Evolutionary conservation across 2,329 filamentous ascomycete genomes (phyloP), one percentile per base, ranked within the genome.

Genomic region (Talaromyces sp.): DNA sequence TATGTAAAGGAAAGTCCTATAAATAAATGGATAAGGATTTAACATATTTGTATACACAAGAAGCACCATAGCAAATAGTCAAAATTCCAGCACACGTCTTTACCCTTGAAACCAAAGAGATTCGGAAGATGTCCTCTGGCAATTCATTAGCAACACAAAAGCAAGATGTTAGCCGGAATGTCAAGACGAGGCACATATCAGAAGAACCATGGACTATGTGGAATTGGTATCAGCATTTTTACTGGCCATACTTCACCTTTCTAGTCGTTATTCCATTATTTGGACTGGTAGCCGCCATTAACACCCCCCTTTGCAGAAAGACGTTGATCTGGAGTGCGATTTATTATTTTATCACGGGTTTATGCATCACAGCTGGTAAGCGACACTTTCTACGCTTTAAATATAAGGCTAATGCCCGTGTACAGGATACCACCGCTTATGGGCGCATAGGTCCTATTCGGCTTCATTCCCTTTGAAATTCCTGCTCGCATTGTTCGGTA

Each of bases 181-280:
- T 63, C 54, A 70, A 19, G 28, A 71, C 39, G 27, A 22, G 4
- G 4, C 91, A 96, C 77, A 95, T 96, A 77, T 87, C 91, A 66
- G 91, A 96, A 66, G 84, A 85, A 65, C 89, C 90, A 61, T 88
- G 96, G 68, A 96, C 91, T 63, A 84, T 82, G 77, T 80, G 82
- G 71, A 96, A 96, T 81, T 95, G 90, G 90, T 87, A 92, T 79
- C 88, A 93, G 80, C 92, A 96, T 74, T 84, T 96, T 81, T 92
- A 96, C 84, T 96, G 92, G 92, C 83, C 96, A 67, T 96, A 96
- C 77, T 87, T 90, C 65, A 84, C 82, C 65, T 84, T 96, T 74
- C 93, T 96, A 73, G 76, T 96, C 66, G 82, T 88, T 68, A 84
- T 96, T 55, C 92, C 92, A 49, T 64, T 93, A 56, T 81, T 84